phyloP scores from a whole-genome alignment of 148 eudicot species.

The Nyssa sinensis region DNA sequence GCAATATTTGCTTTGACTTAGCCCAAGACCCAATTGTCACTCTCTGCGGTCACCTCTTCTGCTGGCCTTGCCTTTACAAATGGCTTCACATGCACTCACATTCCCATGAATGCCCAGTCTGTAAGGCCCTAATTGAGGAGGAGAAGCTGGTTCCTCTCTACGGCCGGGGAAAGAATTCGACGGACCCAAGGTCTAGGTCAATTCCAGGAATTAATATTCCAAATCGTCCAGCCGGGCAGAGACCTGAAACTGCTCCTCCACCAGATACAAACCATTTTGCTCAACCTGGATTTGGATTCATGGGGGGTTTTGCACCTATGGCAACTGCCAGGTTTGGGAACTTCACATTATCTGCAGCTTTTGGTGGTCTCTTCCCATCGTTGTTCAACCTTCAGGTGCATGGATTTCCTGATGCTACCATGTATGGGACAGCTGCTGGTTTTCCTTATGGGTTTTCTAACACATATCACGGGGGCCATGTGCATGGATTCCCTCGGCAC shows the following conservation, averaged over 20 bases:
- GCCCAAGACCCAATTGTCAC: constrained; percentile 65
- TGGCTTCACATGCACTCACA: constrained; percentile 53
- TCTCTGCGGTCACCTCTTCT: constrained; percentile 61
- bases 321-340: constrained; percentile 61
- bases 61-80: constrained; percentile 76
- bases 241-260: constrained; percentile 53
- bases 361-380: constrained; percentile 62
- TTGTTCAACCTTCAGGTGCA: constrained; percentile 68
- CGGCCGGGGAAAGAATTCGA: constrained; percentile 52
- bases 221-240: constrained; percentile 55
- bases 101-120: constrained; percentile 51
- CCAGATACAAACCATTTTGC: constrained; percentile 41
- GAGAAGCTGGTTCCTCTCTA: constrained; percentile 53
- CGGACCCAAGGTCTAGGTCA: constrained; percentile 49
- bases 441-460: constrained; percentile 34
- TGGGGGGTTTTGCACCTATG: constrained; percentile 59
- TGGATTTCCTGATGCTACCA: constrained; percentile 46
- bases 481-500: constrained; percentile 31
- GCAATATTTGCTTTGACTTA: constrained; percentile 62
- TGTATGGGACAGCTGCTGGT: constrained; percentile 45
- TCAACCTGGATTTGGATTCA: constrained; percentile 60
- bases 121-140: constrained; percentile 52
- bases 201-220: constrained; percentile 45
- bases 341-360: constrained; percentile 45
- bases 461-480: constrained; percentile 41